Base-by-base conservation (phyloP, 23 red algal species). In the Pyropia yezoensis region DNA sequence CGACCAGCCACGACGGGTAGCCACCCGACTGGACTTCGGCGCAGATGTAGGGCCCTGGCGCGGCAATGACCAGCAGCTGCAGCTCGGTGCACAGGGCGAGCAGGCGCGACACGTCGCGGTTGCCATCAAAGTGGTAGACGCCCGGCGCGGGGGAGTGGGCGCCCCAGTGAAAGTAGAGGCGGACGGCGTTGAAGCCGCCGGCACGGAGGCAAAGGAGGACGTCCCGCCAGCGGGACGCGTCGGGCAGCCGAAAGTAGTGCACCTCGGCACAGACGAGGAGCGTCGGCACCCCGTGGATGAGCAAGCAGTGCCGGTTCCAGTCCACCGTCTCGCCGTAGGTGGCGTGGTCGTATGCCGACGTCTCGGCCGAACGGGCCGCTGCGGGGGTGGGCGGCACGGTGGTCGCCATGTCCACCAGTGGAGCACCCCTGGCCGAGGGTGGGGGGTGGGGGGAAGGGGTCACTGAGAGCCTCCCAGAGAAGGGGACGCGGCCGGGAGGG, bases 31-130 rank as follows among this genome's bases (percentile, higher is more conserved):
- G 89, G 33, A 80, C 77, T 59, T 95, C 89, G 23, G 89, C 89
- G 65, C 89, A 95, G 47, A 95, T 95, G 57, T 95, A 95, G 0
- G 89, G 89, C 1, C 89, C 89, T 0, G 89, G 89, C 34, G 89
- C 89, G 52, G 74, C 59, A 27, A 95, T 82, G 19, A 95, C 89
- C 50, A 87, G 85, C 16, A 95, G 81, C 18, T 75, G 73, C 24
- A 95, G 65, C 63, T 86, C 81, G 18, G 57, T 65, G 65, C 89
- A 95, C 33, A 95, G 56, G 18, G 49, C 19, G 63, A 95, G 76
- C 19, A 95, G 27, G 30, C 71, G 79, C 15, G 62, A 28, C 53
- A 95, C 64, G 63, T 95, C 89, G 65, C 89, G 65, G 62, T 87
- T 87, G 22, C 80, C 89, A 53, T 78, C 65, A 22, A 82, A 87